These are phyloP conservation scores for Thelonectria discophora DNA, from an alignment of 2,329 filamentous ascomycete genomes.

Conservation along the genomic window DNA sequence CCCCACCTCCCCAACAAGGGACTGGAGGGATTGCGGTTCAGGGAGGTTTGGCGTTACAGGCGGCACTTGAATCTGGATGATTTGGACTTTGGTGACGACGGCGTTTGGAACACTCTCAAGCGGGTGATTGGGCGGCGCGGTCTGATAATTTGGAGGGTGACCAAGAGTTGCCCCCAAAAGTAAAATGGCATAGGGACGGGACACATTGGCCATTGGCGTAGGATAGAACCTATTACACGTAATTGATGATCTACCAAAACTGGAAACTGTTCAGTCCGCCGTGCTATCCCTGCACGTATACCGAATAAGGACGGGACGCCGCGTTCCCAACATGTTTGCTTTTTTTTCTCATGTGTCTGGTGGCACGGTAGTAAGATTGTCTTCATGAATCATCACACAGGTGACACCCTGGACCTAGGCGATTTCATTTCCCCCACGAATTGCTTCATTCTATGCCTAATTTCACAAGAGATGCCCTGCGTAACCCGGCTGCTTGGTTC, in stretches of 20 bases:
- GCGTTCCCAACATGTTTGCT: constrained; percentile 3
- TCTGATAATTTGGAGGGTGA: constrained; percentile 70
- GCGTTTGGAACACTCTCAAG: constrained; percentile 74
- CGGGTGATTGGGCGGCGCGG: constrained; percentile 73
- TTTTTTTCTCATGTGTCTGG: not conserved
- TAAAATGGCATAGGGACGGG: constrained; percentile 9
- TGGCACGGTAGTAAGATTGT: constrained; percentile 11
- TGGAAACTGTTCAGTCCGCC: constrained; percentile 19
- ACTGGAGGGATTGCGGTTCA: constrained; percentile 67
- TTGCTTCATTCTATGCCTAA: constrained; percentile 3
- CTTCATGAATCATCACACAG: constrained; percentile 8
- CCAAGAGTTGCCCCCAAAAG: constrained; percentile 62
- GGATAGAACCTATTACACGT: constrained; percentile 26
- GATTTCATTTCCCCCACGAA: constrained; percentile 25
- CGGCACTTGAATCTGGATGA: constrained; percentile 82
- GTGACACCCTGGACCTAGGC: constrained; percentile 6
- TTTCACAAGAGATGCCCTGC: constrained; percentile 4
- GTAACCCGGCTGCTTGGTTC: not conserved
- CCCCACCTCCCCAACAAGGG: constrained; percentile 68
- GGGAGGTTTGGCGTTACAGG: constrained; percentile 74
- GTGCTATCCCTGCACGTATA: constrained; percentile 1
- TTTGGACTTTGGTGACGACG: constrained; percentile 80
- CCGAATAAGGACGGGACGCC: constrained; percentile 7
- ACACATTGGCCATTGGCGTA: constrained; percentile 23
- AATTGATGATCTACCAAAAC: constrained; percentile 31